A percentile compares a stretch with the other conserved stretches of the same genome.
phyloP scores from a whole-genome alignment of 164 flowering plant genomes.

The Euptelea pleiosperma region DNA sequence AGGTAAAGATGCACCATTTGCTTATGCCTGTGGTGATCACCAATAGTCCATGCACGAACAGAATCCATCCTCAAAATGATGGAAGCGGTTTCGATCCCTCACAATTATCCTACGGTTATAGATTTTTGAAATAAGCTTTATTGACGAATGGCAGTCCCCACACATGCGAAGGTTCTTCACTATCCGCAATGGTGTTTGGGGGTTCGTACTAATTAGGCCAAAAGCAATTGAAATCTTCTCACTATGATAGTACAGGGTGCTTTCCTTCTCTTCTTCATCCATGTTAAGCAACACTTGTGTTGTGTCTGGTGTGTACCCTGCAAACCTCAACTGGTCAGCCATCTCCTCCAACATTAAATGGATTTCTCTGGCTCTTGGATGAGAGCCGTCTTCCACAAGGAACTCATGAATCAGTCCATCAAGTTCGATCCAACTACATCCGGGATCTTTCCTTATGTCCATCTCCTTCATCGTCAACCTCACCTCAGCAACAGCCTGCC shows the following conservation, averaged over 20 bases:
- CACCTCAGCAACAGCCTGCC: conserved; percentile 49
- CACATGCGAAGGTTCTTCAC: conserved; percentile 60
- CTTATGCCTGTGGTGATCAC: too few relatives aligned
- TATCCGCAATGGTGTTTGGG: conserved; percentile 28
- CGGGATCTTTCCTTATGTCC: conserved; percentile 59
- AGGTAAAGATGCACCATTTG: background rate
- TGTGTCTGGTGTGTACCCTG: conserved; percentile 43
- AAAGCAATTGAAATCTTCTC: conserved; percentile 62
- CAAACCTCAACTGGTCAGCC: conserved; percentile 19
- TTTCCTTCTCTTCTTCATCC: conserved; percentile 43
- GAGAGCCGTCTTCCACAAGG: conserved; percentile 48
- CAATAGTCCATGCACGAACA: conserved; percentile 13
- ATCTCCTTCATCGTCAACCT: conserved; percentile 53
- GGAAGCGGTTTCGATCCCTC: conserved; percentile 13
- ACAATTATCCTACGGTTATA: conserved; percentile 7
- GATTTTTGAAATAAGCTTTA: conserved; percentile 15
- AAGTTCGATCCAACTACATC: conserved; percentile 62
- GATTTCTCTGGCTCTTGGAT: conserved; percentile 42
- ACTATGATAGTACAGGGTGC: conserved; percentile 36
- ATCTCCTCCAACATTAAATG: conserved; percentile 52
- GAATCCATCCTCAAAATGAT: conserved; percentile 12
- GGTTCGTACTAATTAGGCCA: conserved; percentile 47
- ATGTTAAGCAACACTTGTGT: conserved; percentile 44
- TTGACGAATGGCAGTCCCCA: conserved; percentile 48
- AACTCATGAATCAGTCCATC: conserved; percentile 58